Percentiles rank a stretch among this genome's conserved stretches.
These are phyloP conservation scores for Fusarium avenaceum DNA, from an alignment of 2,329 filamentous ascomycete species.

Conservation along the genomic window DNA sequence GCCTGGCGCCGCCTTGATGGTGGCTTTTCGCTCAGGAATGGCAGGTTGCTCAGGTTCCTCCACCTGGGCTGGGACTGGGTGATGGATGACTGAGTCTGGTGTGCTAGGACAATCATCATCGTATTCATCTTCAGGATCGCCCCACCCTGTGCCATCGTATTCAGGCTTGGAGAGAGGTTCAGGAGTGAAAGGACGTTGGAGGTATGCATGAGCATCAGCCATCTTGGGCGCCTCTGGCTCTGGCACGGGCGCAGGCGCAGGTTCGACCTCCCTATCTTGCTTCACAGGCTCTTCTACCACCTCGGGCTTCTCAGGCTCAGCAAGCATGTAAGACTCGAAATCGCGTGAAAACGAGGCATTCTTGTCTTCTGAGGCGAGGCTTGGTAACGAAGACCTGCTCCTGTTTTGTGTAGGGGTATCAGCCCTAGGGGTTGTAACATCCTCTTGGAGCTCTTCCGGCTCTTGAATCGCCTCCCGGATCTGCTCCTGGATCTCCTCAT, in stretches of 20 bases:
- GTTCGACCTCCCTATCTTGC: slow-evolving; percentile 39
- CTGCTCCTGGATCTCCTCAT: slow-evolving; percentile 57
- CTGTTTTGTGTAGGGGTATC: slow-evolving; percentile 46
- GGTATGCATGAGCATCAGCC: slow-evolving; percentile 54
- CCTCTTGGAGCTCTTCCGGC: slow-evolving; percentile 58
- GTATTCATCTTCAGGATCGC: slow-evolving; percentile 65
- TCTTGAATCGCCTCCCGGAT: not conserved
- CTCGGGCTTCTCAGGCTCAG: slow-evolving; percentile 54
- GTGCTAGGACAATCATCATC: slow-evolving; percentile 74
- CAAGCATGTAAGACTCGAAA: slow-evolving; percentile 63
- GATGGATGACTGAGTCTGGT: slow-evolving; percentile 91
- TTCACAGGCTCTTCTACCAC: slow-evolving; percentile 50
- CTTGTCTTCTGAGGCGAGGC: slow-evolving; percentile 54
- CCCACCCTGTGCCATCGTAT: slow-evolving; percentile 74
- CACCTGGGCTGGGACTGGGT: slow-evolving; percentile 66
- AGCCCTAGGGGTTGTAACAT: slow-evolving; percentile 64
- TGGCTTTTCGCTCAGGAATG: slow-evolving; percentile 86
- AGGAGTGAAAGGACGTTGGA: slow-evolving; percentile 64
- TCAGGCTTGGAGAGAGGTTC: slow-evolving; percentile 69
- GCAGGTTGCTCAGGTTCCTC: slow-evolving; percentile 63
- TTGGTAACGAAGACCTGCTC: slow-evolving; percentile 54
- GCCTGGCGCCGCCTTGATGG: slow-evolving; percentile 84
- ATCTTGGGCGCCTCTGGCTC: slow-evolving; percentile 51
- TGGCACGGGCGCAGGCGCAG: slow-evolving; percentile 13
- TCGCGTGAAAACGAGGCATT: slow-evolving; percentile 59